A percentile compares a stretch with the other conserved stretches of the same genome.
Conservation (phyloP, 768 basidiomycete genomes). For the Tylopilus subfusipes region DNA sequence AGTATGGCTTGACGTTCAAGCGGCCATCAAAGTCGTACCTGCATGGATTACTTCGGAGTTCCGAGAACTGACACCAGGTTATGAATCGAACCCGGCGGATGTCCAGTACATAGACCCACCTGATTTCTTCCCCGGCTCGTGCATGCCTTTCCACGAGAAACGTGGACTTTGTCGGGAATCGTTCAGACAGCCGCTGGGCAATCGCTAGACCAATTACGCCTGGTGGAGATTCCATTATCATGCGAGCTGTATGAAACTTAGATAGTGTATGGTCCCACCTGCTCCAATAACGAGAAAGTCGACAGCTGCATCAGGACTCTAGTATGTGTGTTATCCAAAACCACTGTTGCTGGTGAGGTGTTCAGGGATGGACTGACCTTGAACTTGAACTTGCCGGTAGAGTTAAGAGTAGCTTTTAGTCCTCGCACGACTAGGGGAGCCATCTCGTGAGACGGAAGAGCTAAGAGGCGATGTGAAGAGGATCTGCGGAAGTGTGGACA, state of each 20-base stretch:
- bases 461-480: background rate
- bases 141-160: slow-evolving; percentile 77
- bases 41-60: slow-evolving; percentile 96
- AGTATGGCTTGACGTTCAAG: background rate
- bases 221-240: slow-evolving; percentile 23
- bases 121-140: slow-evolving; percentile 81
- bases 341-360: background rate
- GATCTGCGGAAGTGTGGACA: background rate
- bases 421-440: slow-evolving; percentile 41
- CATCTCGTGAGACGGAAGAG: slow-evolving; percentile 15
- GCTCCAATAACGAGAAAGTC: slow-evolving; percentile 90
- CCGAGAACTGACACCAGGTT: slow-evolving; percentile 55
- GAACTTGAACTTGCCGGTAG: slow-evolving; percentile 53
- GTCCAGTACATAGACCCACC: slow-evolving; percentile 38
- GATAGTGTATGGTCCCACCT: slow-evolving; percentile 41
- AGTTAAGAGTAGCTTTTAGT: slow-evolving; percentile 59
- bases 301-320: slow-evolving; percentile 67
- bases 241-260: background rate
- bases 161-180: slow-evolving; percentile 65
- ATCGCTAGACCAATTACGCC: slow-evolving; percentile 86
- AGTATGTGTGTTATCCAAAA: background rate
- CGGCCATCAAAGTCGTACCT: slow-evolving; percentile 40
- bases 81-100: background rate
- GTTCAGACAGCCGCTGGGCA: slow-evolving; percentile 65
- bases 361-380: slow-evolving; percentile 42